Evolutionary conservation across 2,329 filamentous ascomycete species (phyloP).

Genomic region (Pseudocercospora eumusae): DNA sequence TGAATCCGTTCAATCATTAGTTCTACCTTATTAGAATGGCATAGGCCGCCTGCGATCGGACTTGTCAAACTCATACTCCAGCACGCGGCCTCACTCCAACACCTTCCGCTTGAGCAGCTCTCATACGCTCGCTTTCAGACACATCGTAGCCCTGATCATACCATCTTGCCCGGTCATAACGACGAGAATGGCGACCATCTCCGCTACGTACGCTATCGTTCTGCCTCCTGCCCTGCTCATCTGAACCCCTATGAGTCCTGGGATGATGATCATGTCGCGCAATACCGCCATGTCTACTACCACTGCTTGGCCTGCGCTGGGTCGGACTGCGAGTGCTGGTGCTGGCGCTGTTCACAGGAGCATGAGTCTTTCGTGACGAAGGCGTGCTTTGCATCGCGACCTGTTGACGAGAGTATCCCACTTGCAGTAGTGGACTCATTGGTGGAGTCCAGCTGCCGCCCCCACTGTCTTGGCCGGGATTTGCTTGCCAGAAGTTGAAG

Average conservation of each 20-base stretch:
- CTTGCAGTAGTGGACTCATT: conserved; percentile 7
- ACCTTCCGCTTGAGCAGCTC: neutral
- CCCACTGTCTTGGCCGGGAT: conserved; percentile 22
- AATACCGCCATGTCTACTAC: neutral
- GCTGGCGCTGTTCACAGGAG: neutral
- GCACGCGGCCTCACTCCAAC: neutral
- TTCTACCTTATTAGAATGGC: too few species aligned
- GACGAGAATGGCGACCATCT: conserved; percentile 10
- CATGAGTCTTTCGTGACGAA: neutral
- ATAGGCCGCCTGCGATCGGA: neutral
- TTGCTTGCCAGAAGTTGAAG: conserved; percentile 37
- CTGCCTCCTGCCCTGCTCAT: conserved; percentile 11
- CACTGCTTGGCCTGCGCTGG: neutral
- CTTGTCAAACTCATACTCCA: neutral
- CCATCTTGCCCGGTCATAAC: conserved; percentile 8
- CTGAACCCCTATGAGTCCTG: neutral
- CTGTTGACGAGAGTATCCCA: neutral
- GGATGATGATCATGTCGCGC: conserved; percentile 10
- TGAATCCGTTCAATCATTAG: neutral
- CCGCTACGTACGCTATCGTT: conserved; percentile 8
- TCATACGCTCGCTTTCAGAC: neutral
- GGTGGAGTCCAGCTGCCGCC: conserved; percentile 11
- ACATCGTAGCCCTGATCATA: neutral
- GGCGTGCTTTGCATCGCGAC: neutral
- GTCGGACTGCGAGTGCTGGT: neutral